Base-by-base conservation (phyloP, 2,329 filamentous ascomycete genomes). In the Emmonsiellopsis sp. region DNA sequence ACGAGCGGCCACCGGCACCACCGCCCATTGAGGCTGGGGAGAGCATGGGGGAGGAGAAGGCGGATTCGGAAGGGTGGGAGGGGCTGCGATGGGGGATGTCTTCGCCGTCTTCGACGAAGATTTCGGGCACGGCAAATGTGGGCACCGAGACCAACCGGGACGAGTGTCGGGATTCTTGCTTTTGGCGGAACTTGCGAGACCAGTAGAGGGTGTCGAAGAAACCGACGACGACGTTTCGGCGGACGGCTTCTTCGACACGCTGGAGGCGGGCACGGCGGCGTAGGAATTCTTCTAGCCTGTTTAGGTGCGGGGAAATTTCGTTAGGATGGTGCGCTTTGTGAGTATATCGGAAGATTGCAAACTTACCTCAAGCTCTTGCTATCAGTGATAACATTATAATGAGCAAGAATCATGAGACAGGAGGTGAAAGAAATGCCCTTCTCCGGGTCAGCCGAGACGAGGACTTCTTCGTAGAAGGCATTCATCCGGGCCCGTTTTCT, bases 331-430 rank as follows among this genome's bases (percentile, higher is more conserved):
- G 17, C 14, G 3, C 21, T 32, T 3, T 31, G 17, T 21, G 49
- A 33, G 17, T 34, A 36, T 10, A 50, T 47, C 17, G 48, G 50
- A 3, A 42, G 40, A 21, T 43, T 60, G n/a, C 31, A 44, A 45
- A 70, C 74, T 66, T 74, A 87, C 85, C 81, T 85, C 65, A 98
- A 74, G 70, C 90, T 95, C 77, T 96, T 96, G 74, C 86, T 96
- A 70, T 98, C 93, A 61, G 86, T 95, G 68, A 98, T 98, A 64
- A 98, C 90, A 64, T 97, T 98, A 77, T 98, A 95, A 70, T 98
- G 93, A 36, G 94, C 92, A 54, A 98, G 77, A 56, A 95, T 94
- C 86, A 98, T 93, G 50, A 98, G 77, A 21, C 96, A 86, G 6
- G 86, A 85, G 2, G 89, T 93, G 68, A 98, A 98, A 0, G 88